Base-by-base conservation (phyloP, 441 rosid genomes). In the Caryocar brasiliense region DNA sequence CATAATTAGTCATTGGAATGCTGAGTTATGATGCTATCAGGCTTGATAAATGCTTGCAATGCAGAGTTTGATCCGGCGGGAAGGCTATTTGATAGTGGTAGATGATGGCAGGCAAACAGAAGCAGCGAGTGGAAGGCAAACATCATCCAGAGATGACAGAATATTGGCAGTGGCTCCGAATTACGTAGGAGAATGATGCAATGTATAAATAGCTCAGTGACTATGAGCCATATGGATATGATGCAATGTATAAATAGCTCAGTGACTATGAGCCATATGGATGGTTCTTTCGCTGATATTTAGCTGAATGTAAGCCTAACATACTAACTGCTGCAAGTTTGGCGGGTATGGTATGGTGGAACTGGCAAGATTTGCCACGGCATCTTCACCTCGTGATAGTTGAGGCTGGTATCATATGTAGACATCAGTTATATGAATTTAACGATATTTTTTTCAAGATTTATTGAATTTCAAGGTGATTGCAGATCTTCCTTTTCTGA, bases 151-250 rank as follows among this genome's bases (percentile, higher is more conserved):
- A 72, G 82, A 85, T 7, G 74, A 75, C 67, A 75, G 98, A 66
- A 85, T 87, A 41, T 64, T 92, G 58, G 94, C 87, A 0, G 98
- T 87, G 51, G 87, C 94, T 47, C 94, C 96, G 9, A 87, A 92
- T 61, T 92, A 72, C 46, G 84, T 81, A 17, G 71, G 79, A 9
- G 97, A 90, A 36, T 90, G 72, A 78, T 60, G 40, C 47, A 19
- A 18, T 45, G 26, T 40, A 5, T 48, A n/a, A n/a, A n/a, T 18
- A 9, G 35, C 32, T 12, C 3, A 4, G 35, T n/a, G 47, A 28
- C 22, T 37, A 25, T 3, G 6, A 15, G 5, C 18, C 18, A 14
- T 19, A 4, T 29, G 0, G 3, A 21, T 2, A n/a, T n/a, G n/a
- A n/a, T n/a, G n/a, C n/a, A n/a, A n/a, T n/a, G n/a, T n/a, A n/a